phyloP scores from a whole-genome alignment of 23 red algal species.

The Pyropia haitanensis region DNA sequence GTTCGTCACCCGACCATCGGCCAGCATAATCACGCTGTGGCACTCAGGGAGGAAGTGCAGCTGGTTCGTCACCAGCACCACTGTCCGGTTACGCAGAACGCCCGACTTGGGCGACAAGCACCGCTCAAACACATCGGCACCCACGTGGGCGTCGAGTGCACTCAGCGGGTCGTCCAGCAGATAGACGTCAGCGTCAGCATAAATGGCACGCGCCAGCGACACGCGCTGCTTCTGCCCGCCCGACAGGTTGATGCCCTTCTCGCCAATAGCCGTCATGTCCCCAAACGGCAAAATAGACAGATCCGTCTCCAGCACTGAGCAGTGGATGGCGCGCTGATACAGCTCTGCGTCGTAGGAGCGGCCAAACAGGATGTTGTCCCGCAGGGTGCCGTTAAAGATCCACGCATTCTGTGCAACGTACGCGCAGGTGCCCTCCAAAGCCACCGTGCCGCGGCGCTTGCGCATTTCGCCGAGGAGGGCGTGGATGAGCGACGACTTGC shows the following conservation, averaged over 20 bases:
- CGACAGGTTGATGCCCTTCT: slow-evolving; percentile 98
- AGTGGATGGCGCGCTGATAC: slow-evolving; percentile 58
- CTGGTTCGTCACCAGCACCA: slow-evolving; percentile 93
- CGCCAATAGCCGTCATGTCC: slow-evolving; percentile 89
- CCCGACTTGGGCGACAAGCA: slow-evolving; percentile 44
- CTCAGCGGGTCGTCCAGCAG: slow-evolving; percentile 92
- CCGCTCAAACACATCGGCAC: slow-evolving; percentile 72
- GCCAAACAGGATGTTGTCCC: slow-evolving; percentile 95
- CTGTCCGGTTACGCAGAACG: slow-evolving; percentile 38
- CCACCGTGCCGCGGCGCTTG: slow-evolving; percentile 36
- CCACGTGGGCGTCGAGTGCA: slow-evolving; percentile 93
- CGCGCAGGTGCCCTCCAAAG: slow-evolving; percentile 39
- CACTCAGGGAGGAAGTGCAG: slow-evolving; percentile 71
- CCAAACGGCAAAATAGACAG: slow-evolving; percentile 82
- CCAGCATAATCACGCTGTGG: slow-evolving; percentile 56
- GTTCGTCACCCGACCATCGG: slow-evolving; percentile 21
- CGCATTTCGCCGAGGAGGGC: slow-evolving; percentile 89
- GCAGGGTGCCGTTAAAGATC: slow-evolving; percentile 94
- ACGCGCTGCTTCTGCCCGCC: slow-evolving; percentile 97
- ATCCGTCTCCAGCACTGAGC: slow-evolving; percentile 67
- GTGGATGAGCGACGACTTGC: slow-evolving; percentile 82
- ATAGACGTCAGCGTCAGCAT: slow-evolving; percentile 72
- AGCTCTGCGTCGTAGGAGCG: slow-evolving; percentile 48
- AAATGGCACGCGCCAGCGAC: slow-evolving; percentile 75
- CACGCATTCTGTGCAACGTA: slow-evolving; percentile 87